phyloP scores from a whole-genome alignment of 2,329 filamentous ascomycete genomes.

The Monilinia laxa region DNA sequence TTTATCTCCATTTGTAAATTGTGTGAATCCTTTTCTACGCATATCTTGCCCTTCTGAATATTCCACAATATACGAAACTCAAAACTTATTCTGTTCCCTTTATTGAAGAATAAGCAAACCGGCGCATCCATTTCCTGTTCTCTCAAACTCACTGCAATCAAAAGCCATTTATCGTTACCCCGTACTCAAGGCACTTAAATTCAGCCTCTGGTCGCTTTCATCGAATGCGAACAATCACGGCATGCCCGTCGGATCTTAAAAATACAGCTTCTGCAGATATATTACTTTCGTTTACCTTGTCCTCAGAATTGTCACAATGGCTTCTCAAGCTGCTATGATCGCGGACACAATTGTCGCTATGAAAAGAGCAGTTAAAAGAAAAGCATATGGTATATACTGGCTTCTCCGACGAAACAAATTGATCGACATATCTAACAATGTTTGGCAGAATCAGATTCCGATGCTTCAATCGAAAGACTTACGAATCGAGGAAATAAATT shows the following conservation, averaged over 20 bases:
- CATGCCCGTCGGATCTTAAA: slow-evolving; percentile 8
- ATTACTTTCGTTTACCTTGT: background rate
- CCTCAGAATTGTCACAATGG: slow-evolving; percentile 43
- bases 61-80: background rate
- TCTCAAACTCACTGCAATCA: slow-evolving; percentile 8
- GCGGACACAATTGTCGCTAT: slow-evolving; percentile 66
- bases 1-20: slow-evolving; percentile 6
- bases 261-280: background rate
- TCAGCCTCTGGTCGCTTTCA: slow-evolving; percentile 3
- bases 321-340: slow-evolving; percentile 60
- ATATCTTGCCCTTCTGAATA: background rate
- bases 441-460: slow-evolving; percentile 69
- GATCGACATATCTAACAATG: slow-evolving; percentile 25
- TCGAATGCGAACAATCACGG: slow-evolving; percentile 17
- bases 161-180: slow-evolving; percentile 6
- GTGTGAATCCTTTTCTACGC: slow-evolving; percentile 1
- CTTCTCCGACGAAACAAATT: slow-evolving; percentile 29
- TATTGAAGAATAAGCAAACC: background rate
- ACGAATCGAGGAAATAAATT: slow-evolving; percentile 79
- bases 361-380: slow-evolving; percentile 66
- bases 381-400: slow-evolving; percentile 56
- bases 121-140: slow-evolving; percentile 18
- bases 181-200: slow-evolving; percentile 17
- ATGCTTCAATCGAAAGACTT: slow-evolving; percentile 66
- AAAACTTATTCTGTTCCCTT: background rate